Conservation (phyloP, 2,329 filamentous ascomycete genomes). For the Seiridium cupressi region DNA sequence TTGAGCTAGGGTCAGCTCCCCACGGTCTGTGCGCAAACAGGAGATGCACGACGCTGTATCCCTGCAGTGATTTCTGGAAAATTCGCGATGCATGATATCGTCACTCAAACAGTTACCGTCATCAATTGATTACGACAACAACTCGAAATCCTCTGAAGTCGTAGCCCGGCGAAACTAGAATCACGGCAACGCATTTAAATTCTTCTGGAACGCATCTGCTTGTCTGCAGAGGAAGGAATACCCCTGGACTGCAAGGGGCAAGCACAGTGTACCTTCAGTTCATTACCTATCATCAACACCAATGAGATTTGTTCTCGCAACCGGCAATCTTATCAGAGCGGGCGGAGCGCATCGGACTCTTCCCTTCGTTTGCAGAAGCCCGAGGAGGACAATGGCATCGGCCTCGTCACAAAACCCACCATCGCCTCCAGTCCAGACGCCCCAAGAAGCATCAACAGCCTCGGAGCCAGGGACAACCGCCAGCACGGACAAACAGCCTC, state of each 20-base stretch:
- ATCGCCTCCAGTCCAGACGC: background rate
- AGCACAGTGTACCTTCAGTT: constrained; percentile 1
- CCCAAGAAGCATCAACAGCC: background rate
- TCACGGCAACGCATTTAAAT: background rate
- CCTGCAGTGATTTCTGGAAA: background rate
- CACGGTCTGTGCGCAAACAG: background rate
- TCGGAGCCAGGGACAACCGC: background rate
- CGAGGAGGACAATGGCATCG: background rate
- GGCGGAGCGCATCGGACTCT: background rate
- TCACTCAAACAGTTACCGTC: background rate
- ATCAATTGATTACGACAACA: background rate
- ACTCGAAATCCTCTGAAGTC: background rate
- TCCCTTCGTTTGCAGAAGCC: constrained; percentile 7
- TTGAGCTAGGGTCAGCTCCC: background rate
- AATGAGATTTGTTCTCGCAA: constrained; percentile 3
- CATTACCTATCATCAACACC: background rate
- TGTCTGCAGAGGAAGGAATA: background rate
- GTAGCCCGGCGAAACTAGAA: background rate
- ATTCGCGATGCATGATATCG: background rate
- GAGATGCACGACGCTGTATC: background rate
- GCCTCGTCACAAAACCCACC: background rate
- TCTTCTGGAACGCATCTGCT: background rate
- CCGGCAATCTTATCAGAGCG: background rate
- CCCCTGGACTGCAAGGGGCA: background rate
- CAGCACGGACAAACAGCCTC: constrained; percentile 1